phyloP scores from a whole-genome alignment of 2,329 filamentous ascomycete genomes.

The Didymella segeticola region DNA sequence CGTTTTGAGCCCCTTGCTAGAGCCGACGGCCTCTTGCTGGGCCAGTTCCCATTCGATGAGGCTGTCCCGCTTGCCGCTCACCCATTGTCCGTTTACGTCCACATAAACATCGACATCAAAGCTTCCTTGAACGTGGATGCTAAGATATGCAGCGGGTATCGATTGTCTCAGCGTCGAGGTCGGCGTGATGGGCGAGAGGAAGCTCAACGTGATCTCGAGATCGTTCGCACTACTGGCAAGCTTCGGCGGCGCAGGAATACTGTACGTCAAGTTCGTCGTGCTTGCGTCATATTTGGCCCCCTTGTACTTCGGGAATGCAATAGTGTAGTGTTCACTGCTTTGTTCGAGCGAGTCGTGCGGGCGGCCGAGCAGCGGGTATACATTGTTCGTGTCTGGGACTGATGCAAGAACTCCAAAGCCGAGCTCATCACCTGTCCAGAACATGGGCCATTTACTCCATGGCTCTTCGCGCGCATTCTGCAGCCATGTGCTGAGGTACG shows the following conservation, averaged over 20 bases:
- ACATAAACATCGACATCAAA: slow-evolving; percentile 59
- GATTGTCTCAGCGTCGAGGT: slow-evolving; percentile 81
- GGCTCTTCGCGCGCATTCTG: slow-evolving; percentile 73
- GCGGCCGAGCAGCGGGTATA: slow-evolving; percentile 70
- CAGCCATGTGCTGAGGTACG: slow-evolving; percentile 63
- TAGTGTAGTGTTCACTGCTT: slow-evolving; percentile 57
- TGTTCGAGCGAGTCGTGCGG: slow-evolving; percentile 67
- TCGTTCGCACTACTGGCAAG: slow-evolving; percentile 45
- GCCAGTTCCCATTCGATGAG: slow-evolving; percentile 72
- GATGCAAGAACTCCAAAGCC: slow-evolving; percentile 70
- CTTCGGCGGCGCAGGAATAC: slow-evolving; percentile 56
- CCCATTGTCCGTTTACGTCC: slow-evolving; percentile 70
- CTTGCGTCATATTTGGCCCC: slow-evolving; percentile 73
- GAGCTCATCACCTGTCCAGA: slow-evolving; percentile 75
- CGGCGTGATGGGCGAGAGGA: slow-evolving; percentile 80
- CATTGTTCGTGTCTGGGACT: slow-evolving; percentile 63
- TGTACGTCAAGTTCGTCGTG: slow-evolving; percentile 72
- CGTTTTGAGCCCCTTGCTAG: slow-evolving; percentile 61
- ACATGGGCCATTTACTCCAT: slow-evolving; percentile 87
- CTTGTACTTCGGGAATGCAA: slow-evolving; percentile 65
- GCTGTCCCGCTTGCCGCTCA: slow-evolving; percentile 75
- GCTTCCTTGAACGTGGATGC: slow-evolving; percentile 70
- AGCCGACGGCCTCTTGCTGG: slow-evolving; percentile 52
- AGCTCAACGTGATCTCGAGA: slow-evolving; percentile 66
- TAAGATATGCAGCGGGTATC: slow-evolving; percentile 82